Base-by-base conservation (phyloP, 2,329 filamentous ascomycete species). In the Hypoxylon sp. region DNA sequence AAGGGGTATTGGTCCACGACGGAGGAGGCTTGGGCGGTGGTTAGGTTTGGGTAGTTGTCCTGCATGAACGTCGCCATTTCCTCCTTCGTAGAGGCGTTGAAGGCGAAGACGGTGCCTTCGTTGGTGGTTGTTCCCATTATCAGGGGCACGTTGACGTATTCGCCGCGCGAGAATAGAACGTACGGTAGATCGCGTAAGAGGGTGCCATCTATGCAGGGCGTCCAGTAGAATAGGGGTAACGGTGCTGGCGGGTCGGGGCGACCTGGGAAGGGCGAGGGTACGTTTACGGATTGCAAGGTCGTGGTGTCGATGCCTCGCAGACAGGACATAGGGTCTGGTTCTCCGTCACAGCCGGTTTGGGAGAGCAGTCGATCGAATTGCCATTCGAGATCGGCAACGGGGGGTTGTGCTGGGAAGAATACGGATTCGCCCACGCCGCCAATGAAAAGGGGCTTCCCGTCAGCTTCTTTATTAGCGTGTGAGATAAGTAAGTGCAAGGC, bases 391-490 rank as follows among this genome's bases (percentile, higher is more conserved):
- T 85, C 81, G 0, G 73, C 55, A 0, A 84, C 78, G 5, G 73
- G 75, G 0, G 82, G 83, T 63, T 85, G 84, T 0, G 82, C 79
- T 5, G 84, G 85, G 71, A 85, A 82, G 75, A 86, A 87, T 5
- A 82, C 74, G 11, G 83, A 84, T 72, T 86, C 81, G 21, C 79
- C 75, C 17, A 85, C 81, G 60, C 77, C 83, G 4, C 81, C 84
- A 0, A 77, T 76, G 69, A 86, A 87, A 23, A 86, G 80, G 2
- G 30, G 36, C 19, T 70, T 67, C 36, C 84, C 81, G 64, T 84
- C 75, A 17, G 32, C 41, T 17, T 43, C 43, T 14, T 51, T 36
- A 10, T 82, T 83, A 23, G 80, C 80, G 64, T 84, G 82, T 0
- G 84, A 83, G 0, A 81, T 77, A 2, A 88, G 75, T 13, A 69